phyloP scores from a whole-genome alignment of 140 eudicot genomes.

The Oenanthe javanica region DNA sequence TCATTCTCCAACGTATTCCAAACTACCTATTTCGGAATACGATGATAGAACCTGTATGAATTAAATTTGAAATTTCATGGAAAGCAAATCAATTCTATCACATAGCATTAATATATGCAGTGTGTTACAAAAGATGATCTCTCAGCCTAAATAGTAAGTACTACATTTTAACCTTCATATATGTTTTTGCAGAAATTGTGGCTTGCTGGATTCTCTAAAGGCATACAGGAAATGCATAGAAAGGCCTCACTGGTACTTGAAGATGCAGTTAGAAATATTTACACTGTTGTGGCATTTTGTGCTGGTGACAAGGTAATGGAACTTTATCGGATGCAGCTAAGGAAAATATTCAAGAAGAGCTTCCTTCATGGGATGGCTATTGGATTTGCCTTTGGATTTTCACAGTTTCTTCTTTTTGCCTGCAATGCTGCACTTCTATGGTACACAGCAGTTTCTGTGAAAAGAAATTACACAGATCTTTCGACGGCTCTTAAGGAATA shows the following conservation, averaged over 20 bases:
- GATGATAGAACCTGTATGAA: neutral
- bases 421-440: conserved; percentile 91
- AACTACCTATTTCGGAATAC: neutral
- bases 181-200: conserved; percentile 70
- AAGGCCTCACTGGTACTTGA: conserved; percentile 95
- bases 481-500: conserved; percentile 85
- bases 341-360: conserved; percentile 67
- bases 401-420: conserved; percentile 95
- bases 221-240: conserved; percentile 97
- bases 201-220: conserved; percentile 98
- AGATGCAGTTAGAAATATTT: conserved; percentile 92
- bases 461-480: conserved; percentile 37
- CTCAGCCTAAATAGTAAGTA: neutral
- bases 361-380: conserved; percentile 87
- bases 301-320: conserved; percentile 98
- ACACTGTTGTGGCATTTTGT: conserved; percentile 91
- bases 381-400: conserved; percentile 86
- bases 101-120: neutral
- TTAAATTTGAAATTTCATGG: neutral
- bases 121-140: neutral
- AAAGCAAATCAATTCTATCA: neutral
- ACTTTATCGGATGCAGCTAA: conserved; percentile 68
- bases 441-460: conserved; percentile 81
- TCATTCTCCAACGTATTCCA: neutral
- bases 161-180: neutral